Conservation (phyloP, 192 early-diverging fungal species). For the Linnemannia zychae region DNA sequence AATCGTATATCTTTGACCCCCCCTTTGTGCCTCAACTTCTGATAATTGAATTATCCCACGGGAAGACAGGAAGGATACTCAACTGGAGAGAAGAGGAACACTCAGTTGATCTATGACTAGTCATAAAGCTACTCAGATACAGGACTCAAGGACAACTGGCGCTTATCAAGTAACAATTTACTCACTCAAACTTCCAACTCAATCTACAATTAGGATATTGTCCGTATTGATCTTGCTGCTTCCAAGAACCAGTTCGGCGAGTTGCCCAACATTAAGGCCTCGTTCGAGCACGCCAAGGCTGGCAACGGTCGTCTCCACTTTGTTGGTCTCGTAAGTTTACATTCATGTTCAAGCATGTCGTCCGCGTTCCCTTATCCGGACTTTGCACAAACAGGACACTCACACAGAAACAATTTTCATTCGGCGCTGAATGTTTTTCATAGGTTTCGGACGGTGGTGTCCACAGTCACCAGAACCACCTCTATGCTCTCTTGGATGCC, state of each 20-base stretch:
- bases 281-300: conserved; percentile 88
- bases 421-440: background rate
- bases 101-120: background rate
- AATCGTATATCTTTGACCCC: too few species aligned
- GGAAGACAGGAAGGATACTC: too few species aligned
- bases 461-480: conserved; percentile 95
- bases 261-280: conserved; percentile 79
- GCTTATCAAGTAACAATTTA: background rate
- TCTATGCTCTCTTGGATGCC: conserved; percentile 83
- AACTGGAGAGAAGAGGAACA: background rate
- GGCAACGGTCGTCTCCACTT: conserved; percentile 93
- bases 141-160: background rate
- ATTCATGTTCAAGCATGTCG: background rate
- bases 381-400: background rate
- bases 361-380: conserved; percentile 8
- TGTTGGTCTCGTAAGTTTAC: conserved; percentile 67
- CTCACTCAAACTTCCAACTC: background rate
- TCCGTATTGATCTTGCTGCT: conserved; percentile 95
- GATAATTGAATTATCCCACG: conserved; percentile 1
- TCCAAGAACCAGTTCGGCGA: conserved; percentile 86
- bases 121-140: background rate
- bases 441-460: conserved; percentile 97
- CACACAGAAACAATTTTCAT: background rate
- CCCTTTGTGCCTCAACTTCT: too few species aligned
- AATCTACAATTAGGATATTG: conserved; percentile 86